A percentile compares a stretch with the other conserved stretches of the same genome.
Evolutionary conservation across 140 eudicot species (phyloP).

Genomic region (Erigeron philadelphicus): DNA sequence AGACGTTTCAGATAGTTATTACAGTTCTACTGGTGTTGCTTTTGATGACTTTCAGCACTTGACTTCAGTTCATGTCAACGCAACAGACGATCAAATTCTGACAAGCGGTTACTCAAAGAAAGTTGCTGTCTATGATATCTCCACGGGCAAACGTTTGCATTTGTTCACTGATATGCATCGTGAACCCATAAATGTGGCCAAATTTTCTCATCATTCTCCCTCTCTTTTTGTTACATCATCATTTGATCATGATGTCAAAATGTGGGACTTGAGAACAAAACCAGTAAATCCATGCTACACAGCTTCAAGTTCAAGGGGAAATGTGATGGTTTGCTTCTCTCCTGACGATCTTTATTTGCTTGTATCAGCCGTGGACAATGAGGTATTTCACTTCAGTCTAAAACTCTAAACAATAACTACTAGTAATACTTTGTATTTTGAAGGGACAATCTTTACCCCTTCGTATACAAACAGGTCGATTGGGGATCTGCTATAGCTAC

Average conservation of each 20-base stretch:
- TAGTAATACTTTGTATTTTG: background rate
- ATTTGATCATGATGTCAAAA: conserved; percentile 65
- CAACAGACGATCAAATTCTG: conserved; percentile 69
- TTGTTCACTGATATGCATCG: conserved; percentile 66
- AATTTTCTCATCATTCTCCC: conserved; percentile 75
- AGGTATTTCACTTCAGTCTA: conserved; percentile 38
- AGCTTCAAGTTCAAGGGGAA: conserved; percentile 72
- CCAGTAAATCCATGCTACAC: conserved; percentile 56
- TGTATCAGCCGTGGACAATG: conserved; percentile 80
- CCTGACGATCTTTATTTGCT: conserved; percentile 80
- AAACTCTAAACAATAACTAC: background rate
- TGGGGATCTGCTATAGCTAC: background rate
- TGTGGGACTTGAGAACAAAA: conserved; percentile 81
- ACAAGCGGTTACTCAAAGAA: conserved; percentile 81
- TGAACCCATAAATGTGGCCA: conserved; percentile 78
- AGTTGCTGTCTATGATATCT: conserved; percentile 67
- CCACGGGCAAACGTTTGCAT: conserved; percentile 54
- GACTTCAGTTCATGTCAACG: conserved; percentile 79
- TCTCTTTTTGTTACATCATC: conserved; percentile 75
- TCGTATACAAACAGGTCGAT: background rate
- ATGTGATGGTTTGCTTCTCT: conserved; percentile 90
- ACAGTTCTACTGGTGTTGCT: conserved; percentile 28
- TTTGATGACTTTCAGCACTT: conserved; percentile 72
- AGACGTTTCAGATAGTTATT: conserved; percentile 25
- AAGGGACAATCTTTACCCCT: background rate